Evolutionary conservation across 768 basidiomycete genomes (phyloP).

Genomic region (Pleurotus sapidus): DNA sequence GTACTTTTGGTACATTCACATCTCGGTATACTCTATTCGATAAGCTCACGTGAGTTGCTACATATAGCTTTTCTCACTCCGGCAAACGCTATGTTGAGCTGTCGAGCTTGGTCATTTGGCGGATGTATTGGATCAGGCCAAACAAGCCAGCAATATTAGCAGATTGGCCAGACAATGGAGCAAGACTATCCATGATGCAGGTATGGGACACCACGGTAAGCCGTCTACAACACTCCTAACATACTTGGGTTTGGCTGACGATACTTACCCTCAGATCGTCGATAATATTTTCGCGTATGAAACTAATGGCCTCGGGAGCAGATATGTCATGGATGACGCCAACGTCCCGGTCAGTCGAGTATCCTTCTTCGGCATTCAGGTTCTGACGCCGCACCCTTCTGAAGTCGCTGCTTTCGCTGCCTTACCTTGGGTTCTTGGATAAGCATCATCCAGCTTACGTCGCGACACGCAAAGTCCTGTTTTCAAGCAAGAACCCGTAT

Average conservation of each 20-base stretch:
- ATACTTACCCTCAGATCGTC: constrained; percentile 39
- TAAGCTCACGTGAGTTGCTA: no score
- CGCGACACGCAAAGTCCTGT: constrained; percentile 58
- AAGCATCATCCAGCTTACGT: constrained; percentile 56
- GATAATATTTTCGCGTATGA: constrained; percentile 75
- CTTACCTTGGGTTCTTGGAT: constrained; percentile 75
- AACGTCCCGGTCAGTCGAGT: constrained; percentile 66
- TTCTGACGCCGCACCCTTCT: background rate
- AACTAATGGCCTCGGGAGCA: constrained; percentile 68
- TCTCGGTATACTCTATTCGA: no score
- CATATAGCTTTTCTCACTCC: constrained; percentile 67
- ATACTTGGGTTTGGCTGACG: no score
- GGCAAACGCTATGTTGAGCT: constrained; percentile 80
- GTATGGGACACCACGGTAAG: constrained; percentile 62
- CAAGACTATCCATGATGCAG: constrained; percentile 50
- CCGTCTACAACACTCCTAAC: background rate
- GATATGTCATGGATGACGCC: constrained; percentile 83
- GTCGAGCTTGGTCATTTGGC: constrained; percentile 67
- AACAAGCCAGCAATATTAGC: constrained; percentile 49
- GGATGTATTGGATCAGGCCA: constrained; percentile 49
- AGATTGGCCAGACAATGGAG: constrained; percentile 56
- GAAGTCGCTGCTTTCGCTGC: constrained; percentile 74
- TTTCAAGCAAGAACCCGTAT: constrained; percentile 70
- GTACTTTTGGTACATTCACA: constrained; percentile 49
- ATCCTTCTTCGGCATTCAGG: background rate